Conservation (phyloP, 768 basidiomycete genomes). For the Auricularia sp. region DNA sequence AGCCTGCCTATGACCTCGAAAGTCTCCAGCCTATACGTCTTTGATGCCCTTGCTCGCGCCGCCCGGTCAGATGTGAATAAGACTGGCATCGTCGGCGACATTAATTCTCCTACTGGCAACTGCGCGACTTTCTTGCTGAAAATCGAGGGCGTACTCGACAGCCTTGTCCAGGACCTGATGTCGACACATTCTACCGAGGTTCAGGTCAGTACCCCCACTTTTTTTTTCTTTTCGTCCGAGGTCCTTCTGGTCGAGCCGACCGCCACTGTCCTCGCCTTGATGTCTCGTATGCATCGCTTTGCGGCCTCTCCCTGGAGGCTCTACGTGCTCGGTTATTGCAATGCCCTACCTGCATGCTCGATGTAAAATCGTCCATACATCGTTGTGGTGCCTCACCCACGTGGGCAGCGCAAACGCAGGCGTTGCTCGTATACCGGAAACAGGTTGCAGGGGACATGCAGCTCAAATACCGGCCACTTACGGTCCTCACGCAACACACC, state of each 20-base stretch:
- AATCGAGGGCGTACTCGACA: conserved; percentile 83
- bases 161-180: conserved; percentile 79
- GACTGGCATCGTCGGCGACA: conserved; percentile 45
- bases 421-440: too few species aligned
- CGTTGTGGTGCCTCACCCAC: too few species aligned
- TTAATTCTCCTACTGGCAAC: conserved; percentile 50
- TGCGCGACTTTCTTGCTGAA: conserved; percentile 79
- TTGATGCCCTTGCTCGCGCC: conserved; percentile 86
- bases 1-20: conserved; percentile 57
- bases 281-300: too few species aligned
- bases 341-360: background rate
- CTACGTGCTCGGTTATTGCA: conserved; percentile 18
- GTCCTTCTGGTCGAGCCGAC: background rate
- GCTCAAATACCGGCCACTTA: background rate
- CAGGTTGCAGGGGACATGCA: too few species aligned
- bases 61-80: conserved; percentile 62
- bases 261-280: background rate
- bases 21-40: conserved; percentile 81
- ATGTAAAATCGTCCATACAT: too few species aligned
- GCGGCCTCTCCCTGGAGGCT: too few species aligned
- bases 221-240: conserved; percentile 1
- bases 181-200: conserved; percentile 54
- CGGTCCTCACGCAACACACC: background rate
- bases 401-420: background rate
- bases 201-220: conserved; percentile 61